Conservation (phyloP, 352 stramenopile species). For the Hyaloperonospora arabidopsidis region DNA sequence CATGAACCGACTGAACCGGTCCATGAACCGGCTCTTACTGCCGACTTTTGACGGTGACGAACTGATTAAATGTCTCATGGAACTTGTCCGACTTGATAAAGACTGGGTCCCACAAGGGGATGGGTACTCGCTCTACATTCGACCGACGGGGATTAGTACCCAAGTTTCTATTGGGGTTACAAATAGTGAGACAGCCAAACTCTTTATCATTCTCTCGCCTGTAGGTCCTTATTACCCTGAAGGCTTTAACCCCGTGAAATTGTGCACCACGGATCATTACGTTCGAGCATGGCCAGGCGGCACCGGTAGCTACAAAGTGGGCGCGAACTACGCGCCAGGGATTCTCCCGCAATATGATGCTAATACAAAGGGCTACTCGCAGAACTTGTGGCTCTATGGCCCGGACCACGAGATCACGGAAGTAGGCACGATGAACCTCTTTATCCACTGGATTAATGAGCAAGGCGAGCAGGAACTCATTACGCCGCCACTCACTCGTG, state of each 20-base stretch:
- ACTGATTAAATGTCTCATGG: conserved; percentile 86
- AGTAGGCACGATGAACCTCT: conserved; percentile 97
- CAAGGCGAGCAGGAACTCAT: conserved; percentile 90
- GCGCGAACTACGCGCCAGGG: conserved; percentile 83
- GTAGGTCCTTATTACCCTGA: conserved; percentile 97
- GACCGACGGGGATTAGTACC: conserved; percentile 90
- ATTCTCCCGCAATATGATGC: conserved; percentile 91
- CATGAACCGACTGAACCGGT: conserved; percentile 91
- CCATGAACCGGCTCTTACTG: conserved; percentile 89
- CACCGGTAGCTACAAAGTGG: conserved; percentile 90
- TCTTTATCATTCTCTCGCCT: conserved; percentile 94
- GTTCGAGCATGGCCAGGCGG: conserved; percentile 95
- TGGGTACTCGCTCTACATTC: conserved; percentile 95
- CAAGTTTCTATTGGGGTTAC: conserved; percentile 87
- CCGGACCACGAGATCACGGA: conserved; percentile 86
- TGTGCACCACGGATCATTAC: conserved; percentile 88
- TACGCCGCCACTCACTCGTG: conserved; percentile 89
- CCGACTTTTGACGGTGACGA: conserved; percentile 88
- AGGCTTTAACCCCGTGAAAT: conserved; percentile 87
- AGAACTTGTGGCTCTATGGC: conserved; percentile 94
- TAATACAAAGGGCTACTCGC: conserved; percentile 77
- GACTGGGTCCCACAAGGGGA: conserved; percentile 92
- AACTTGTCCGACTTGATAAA: conserved; percentile 75
- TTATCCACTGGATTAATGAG: conserved; percentile 93
- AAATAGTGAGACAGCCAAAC: conserved; percentile 82